Evolutionary conservation across 208 protist genomes (phyloP).

Genomic region (Hexamita inflata): DNA sequence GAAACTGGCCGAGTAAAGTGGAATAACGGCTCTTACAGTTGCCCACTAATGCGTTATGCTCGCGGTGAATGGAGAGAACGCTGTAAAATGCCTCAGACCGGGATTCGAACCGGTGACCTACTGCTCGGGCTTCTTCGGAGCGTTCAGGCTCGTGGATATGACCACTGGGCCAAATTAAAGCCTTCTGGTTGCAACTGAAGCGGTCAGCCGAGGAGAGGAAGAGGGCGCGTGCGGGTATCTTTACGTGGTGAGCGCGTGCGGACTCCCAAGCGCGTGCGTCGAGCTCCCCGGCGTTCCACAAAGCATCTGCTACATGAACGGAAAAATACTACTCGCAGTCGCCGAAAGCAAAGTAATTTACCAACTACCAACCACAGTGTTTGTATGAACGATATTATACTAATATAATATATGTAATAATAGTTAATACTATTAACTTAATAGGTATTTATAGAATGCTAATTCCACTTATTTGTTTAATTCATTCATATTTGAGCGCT

Average conservation of each 20-base stretch:
- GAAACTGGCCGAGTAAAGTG: background rate
- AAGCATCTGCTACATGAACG: slow-evolving; percentile 24
- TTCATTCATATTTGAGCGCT: no score
- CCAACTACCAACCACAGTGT: background rate
- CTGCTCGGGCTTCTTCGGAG: slow-evolving; percentile 5
- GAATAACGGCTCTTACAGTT: slow-evolving; percentile 16
- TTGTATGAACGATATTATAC: slow-evolving; percentile 14
- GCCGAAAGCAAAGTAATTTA: background rate
- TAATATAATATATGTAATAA: no score
- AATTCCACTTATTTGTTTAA: no score
- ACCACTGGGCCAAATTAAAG: background rate
- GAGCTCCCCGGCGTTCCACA: background rate
- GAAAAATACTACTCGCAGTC: background rate
- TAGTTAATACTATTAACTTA: no score
- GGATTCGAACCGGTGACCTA: slow-evolving; percentile 4
- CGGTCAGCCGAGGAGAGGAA: background rate
- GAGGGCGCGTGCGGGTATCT: background rate
- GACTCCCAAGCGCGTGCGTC: slow-evolving; percentile 7
- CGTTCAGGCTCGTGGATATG: slow-evolving; percentile 12
- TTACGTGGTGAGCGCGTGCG: slow-evolving; percentile 1
- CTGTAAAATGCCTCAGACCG: background rate
- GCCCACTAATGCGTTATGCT: slow-evolving; percentile 11
- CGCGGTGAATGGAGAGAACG: slow-evolving; percentile 21
- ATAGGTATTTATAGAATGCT: no score
- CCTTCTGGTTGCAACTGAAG: slow-evolving; percentile 1